These are phyloP conservation scores for Cucurbita maxima DNA, from an alignment of 306 rosid genomes.

Conservation along the genomic window DNA sequence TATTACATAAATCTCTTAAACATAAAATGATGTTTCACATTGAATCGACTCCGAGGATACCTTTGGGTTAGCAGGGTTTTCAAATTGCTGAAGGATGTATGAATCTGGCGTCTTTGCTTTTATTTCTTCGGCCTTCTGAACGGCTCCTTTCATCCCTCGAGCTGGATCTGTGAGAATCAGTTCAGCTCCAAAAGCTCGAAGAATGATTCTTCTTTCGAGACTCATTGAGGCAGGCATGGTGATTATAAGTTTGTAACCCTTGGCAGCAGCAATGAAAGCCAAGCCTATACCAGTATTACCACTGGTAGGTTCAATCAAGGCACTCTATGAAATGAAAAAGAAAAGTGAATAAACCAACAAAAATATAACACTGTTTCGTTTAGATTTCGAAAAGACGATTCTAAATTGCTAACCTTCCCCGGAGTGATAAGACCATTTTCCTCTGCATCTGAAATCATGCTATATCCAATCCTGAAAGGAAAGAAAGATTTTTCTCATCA, in stretches of 20 bases:
- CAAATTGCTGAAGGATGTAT: conserved; percentile 79
- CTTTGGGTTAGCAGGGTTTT: conserved; percentile 86
- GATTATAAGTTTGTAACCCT: conserved; percentile 69
- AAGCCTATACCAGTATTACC: conserved; percentile 88
- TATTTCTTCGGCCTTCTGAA: conserved; percentile 79
- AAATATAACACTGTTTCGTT: neutral
- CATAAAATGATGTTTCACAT: neutral
- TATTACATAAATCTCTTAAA: neutral
- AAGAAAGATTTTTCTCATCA: conserved; percentile 5
- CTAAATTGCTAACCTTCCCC: conserved; percentile 46
- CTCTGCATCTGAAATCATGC: conserved; percentile 78
- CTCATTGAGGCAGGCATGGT: conserved; percentile 92
- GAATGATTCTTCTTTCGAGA: conserved; percentile 80
- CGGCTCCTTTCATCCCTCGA: conserved; percentile 83
- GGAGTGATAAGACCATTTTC: conserved; percentile 50
- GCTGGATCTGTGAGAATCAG: conserved; percentile 82
- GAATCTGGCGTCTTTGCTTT: conserved; percentile 57
- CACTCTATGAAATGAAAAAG: conserved; percentile 35
- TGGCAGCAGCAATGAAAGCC: conserved; percentile 91
- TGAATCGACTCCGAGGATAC: conserved; percentile 16
- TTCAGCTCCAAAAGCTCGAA: conserved; percentile 77
- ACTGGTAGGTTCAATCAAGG: conserved; percentile 76
- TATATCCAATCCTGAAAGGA: conserved; percentile 47
- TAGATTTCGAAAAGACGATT: neutral
- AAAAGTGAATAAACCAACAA: neutral